Percentiles rank a stretch among this genome's conserved stretches.
These are phyloP conservation scores for Entophlyctis luteolus DNA, from an alignment of 192 early-diverging fungal species.

Conservation along the genomic window DNA sequence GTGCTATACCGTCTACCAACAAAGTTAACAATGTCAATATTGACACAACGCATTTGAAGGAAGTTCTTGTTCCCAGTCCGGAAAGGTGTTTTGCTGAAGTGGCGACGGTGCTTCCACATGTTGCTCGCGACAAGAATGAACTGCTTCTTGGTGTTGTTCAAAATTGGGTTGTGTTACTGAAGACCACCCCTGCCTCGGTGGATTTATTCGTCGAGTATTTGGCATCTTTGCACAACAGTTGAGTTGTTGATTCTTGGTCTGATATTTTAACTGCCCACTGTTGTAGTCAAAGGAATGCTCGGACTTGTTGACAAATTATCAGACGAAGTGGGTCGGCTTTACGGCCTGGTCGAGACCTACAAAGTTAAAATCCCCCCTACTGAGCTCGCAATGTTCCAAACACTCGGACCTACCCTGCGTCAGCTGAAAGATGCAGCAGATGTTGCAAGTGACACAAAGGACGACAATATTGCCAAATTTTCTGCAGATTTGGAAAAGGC, in stretches of 20 bases:
- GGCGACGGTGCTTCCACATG: conserved; percentile 48
- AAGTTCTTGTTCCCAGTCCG: conserved; percentile 53
- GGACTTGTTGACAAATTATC: conserved; percentile 44
- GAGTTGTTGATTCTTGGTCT: not conserved
- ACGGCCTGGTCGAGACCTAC: conserved; percentile 46
- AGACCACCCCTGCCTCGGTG: conserved; percentile 48
- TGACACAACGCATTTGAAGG: conserved; percentile 54
- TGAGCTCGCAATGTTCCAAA: conserved; percentile 58
- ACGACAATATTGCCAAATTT: conserved; percentile 54
- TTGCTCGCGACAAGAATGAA: conserved; percentile 61
- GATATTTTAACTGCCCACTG: not conserved
- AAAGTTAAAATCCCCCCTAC: conserved; percentile 56
- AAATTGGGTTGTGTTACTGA: conserved; percentile 51
- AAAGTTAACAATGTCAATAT: conserved; percentile 53
- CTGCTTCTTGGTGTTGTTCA: conserved; percentile 54
- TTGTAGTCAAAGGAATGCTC: conserved; percentile 45
- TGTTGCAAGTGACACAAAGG: conserved; percentile 56
- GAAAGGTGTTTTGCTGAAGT: conserved; percentile 58
- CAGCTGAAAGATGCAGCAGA: conserved; percentile 54
- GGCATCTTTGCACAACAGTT: conserved; percentile 25
- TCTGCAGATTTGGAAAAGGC: conserved; percentile 47
- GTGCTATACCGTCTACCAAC: conserved; percentile 38
- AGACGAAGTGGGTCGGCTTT: conserved; percentile 49
- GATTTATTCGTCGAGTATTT: conserved; percentile 64
- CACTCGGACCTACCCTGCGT: conserved; percentile 51